A percentile compares a stretch with the other conserved stretches of the same genome.
Conservation (phyloP, 1,284 basidiomycete genomes). For the Cerioporus squamosus region DNA sequence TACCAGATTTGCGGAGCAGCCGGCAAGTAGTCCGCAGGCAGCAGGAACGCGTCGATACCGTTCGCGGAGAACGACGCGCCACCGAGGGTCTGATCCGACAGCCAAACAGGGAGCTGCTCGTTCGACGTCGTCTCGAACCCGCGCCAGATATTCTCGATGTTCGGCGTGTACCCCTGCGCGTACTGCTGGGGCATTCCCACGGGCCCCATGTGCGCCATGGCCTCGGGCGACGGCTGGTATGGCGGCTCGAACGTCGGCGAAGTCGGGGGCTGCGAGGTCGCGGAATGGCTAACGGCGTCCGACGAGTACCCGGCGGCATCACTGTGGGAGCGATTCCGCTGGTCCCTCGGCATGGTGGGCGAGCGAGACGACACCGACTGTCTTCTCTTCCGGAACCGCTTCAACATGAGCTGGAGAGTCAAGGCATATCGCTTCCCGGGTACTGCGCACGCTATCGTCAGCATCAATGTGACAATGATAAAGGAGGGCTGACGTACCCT, state of each 20-base stretch:
- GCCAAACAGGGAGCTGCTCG: conserved; percentile 81
- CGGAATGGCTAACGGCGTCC: conserved; percentile 26
- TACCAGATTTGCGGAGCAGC: conserved; percentile 76
- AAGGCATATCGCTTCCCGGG: conserved; percentile 89
- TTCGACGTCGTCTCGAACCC: conserved; percentile 70
- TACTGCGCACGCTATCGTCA: conserved; percentile 48
- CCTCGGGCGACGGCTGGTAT: conserved; percentile 29
- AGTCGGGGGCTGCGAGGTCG: conserved; percentile 29
- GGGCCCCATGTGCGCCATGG: conserved; percentile 27
- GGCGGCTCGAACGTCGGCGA: conserved; percentile 38
- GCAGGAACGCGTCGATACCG: conserved; percentile 82
- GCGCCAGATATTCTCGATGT: conserved; percentile 76
- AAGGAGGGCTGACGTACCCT: conserved; percentile 52
- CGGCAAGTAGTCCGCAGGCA: conserved; percentile 74
- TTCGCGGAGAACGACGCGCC: conserved; percentile 75
- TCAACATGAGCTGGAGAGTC: conserved; percentile 86
- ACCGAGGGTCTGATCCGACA: conserved; percentile 79
- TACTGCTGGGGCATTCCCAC: conserved; percentile 35
- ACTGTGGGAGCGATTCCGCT: conserved; percentile 30
- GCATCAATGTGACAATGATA: conserved; percentile 9
- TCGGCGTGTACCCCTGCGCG: conserved; percentile 42
- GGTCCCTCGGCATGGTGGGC: conserved; percentile 56
- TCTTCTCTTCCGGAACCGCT: conserved; percentile 69
- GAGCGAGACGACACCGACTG: conserved; percentile 65
- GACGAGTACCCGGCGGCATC: conserved; percentile 30